These are phyloP conservation scores for Fusarium secorum DNA, from an alignment of 2,329 filamentous ascomycete species.

Conservation along the genomic window DNA sequence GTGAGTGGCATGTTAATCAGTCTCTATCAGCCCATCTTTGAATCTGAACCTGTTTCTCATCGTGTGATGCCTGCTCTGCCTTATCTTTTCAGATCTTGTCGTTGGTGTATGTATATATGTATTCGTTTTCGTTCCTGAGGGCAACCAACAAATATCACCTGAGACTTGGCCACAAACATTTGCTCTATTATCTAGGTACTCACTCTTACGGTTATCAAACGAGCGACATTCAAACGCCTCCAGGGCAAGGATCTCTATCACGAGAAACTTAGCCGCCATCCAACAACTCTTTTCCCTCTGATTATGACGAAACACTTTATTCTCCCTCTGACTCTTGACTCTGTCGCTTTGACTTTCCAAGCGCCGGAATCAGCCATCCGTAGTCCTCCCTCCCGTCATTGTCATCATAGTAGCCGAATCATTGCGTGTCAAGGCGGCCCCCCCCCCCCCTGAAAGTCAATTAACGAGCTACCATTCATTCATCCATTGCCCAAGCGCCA, in stretches of 20 bases:
- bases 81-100: neutral
- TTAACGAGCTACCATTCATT: neutral
- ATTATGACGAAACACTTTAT: neutral
- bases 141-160: neutral
- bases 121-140: constrained; percentile 12
- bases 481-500: neutral
- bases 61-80: constrained; percentile 1
- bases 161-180: constrained; percentile 1
- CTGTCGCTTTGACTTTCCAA: neutral
- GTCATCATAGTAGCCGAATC: constrained; percentile 23
- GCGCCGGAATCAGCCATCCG: constrained; percentile 13
- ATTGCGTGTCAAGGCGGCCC: constrained; percentile 3
- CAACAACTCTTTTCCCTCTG: neutral
- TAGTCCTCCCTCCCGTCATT: neutral
- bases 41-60: neutral
- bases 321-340: neutral
- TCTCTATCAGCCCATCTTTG: constrained; percentile 17
- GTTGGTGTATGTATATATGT: neutral
- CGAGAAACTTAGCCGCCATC: constrained; percentile 16
- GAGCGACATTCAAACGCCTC: constrained; percentile 3
- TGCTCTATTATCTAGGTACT: neutral
- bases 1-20: constrained; percentile 26
- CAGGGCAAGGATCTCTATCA: neutral
- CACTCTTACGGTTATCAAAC: constrained; percentile 9
- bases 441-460: constrained; percentile 29